Base-by-base conservation (phyloP, 1,139 yeast genomes). In the Candida pseudoviswanathii region DNA sequence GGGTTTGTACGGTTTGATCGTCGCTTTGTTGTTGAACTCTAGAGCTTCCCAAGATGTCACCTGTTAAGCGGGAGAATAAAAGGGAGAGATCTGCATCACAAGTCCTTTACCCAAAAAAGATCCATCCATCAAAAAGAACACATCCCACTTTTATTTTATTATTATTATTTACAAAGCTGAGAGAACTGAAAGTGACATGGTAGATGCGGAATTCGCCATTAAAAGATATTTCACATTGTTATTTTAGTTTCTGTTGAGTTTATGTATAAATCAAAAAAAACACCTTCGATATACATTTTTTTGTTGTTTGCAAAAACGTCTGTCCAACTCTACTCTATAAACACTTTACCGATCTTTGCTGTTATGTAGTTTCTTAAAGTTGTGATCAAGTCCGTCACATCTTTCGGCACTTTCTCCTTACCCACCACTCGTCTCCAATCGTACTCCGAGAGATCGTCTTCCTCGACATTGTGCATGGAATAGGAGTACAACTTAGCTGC, bases 1-100 rank as follows among this genome's bases (percentile, higher is more conserved):
- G 73, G 99, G 99, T 54, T 82, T 94, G 60, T 94, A 94, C 70
- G 99, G 99, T 58, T 86, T 89, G 82, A 89, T 94, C 83, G 97
- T 94, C 58, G 99, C 99, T 56, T 84, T 94, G 68, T 84, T 94
- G 70, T 84, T 94, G 77, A 94, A 94, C 85, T 92, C 99, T 57
- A 89, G 96, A 81, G 97, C 98, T 61, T 86, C 89, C 58, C 96
- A 89, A 77, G 96, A 87, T 74, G 95, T 89, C 59, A 67, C 75
- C 62, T 90, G 96, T 80, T 89, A 84, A 76, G 55, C 16, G 16
- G 16, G 16, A 16, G 16, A 16, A 16, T 16, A 16, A 16, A 16
- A 16, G 16, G 31, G 10, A 30, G 16, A 27, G 9, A 27, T 27
- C 4, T 10, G 11, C 11, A 7, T n/a, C 21, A 11, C 37, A 33